These are phyloP conservation scores for Polyrhizophydium stewartii DNA, from an alignment of 371 early-diverging fungal genomes.

Conservation along the genomic window DNA sequence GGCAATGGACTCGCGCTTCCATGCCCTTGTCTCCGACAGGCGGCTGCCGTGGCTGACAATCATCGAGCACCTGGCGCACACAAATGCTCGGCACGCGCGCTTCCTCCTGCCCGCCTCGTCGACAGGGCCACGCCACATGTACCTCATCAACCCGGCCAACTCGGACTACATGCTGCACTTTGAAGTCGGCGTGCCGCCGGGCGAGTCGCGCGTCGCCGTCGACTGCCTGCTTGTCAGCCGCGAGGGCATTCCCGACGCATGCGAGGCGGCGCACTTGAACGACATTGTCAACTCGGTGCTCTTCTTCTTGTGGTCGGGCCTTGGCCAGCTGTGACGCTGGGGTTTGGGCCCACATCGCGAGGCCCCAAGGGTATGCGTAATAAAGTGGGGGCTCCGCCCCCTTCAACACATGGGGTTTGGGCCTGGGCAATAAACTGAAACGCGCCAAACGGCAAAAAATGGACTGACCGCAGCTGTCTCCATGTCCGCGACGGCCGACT, in stretches of 20 bases:
- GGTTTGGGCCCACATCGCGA: no score
- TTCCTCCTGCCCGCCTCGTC: conserved; percentile 12
- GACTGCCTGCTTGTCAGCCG: conserved; percentile 29
- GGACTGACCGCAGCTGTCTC: no score
- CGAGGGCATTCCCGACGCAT: conserved; percentile 30
- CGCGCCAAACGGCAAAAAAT: no score
- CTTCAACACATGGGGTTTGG: no score
- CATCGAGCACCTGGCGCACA: conserved; percentile 16
- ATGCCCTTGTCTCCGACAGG: conserved; percentile 17
- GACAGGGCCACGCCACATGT: conserved; percentile 18
- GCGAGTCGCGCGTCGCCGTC: background rate
- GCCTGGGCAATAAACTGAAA: no score
- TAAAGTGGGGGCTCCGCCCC: no score
- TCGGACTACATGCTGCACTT: conserved; percentile 41
- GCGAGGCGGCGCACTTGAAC: conserved; percentile 32
- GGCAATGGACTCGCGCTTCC: conserved; percentile 23
- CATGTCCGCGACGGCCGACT: no score
- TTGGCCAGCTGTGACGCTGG: no score
- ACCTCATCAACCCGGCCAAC: conserved; percentile 37
- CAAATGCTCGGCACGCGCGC: no score
- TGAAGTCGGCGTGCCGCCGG: background rate
- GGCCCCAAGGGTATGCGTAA: no score
- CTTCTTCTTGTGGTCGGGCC: conserved; percentile 36
- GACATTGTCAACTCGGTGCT: conserved; percentile 34
- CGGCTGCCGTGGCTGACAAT: conserved; percentile 26